Evolutionary conservation across 2,329 filamentous ascomycete species (phyloP).

Genomic region (Cercospora sojina): DNA sequence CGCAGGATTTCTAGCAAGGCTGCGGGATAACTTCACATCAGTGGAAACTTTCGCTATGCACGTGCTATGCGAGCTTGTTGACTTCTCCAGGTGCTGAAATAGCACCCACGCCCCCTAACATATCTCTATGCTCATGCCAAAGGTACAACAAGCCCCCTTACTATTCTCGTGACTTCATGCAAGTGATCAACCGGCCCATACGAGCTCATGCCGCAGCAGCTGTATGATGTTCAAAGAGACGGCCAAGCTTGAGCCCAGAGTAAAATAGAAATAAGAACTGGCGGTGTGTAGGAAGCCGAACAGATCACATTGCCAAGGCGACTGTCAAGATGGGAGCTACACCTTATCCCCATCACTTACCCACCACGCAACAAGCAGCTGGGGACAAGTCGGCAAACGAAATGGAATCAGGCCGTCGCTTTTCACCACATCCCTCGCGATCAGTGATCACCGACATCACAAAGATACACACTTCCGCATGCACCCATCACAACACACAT

Average conservation of each 20-base stretch:
- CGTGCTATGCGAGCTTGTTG: too few species aligned
- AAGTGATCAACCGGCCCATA: too few species aligned
- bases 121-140: background rate
- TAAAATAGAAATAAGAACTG: background rate
- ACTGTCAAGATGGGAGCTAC: background rate
- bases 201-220: too few species aligned
- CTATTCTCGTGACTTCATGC: too few species aligned
- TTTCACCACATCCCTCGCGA: background rate
- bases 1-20: too few species aligned
- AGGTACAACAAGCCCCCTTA: background rate
- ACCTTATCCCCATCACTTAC: background rate
- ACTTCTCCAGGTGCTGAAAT: too few species aligned
- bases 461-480: too few species aligned
- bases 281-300: background rate
- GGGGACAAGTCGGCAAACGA: background rate
- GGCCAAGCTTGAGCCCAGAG: too few species aligned
- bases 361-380: background rate
- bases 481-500: background rate
- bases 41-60: too few species aligned
- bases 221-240: too few species aligned
- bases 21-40: too few species aligned
- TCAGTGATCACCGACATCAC: background rate
- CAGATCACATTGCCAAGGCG: background rate
- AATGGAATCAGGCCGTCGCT: rapidly evolving
- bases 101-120: background rate